Base-by-base conservation (phyloP, 2,329 filamentous ascomycete genomes). In the Aspergillaceae sp. region DNA sequence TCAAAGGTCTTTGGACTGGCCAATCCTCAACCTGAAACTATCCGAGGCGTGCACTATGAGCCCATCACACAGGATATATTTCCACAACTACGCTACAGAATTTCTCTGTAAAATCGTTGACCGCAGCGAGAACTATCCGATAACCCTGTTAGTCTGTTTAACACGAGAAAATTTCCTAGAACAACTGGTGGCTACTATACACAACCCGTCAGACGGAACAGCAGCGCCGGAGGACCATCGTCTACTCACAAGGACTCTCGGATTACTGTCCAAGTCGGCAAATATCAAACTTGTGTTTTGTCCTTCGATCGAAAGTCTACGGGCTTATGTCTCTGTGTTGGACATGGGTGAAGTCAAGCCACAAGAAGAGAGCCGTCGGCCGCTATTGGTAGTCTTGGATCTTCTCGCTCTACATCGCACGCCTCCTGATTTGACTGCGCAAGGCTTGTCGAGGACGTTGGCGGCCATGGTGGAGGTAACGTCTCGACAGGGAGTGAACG, bases 281-380 rank as follows among this genome's bases (percentile, higher is more conserved):
- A 80, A 83, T 56, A 76, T 94, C 51, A 79, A 78, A 45, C 65
- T 90, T 6, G 70, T 79, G 33, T 96, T 94, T 66, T 78, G 81
- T 45, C 81, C 87, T 0, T 87, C 84, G 2, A 76, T 92, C 45
- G 81, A 85, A 26, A 82, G 86, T 63, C 77, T 95, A 5, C 83
- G 87, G 45, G 87, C 87, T 33, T 87, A 84, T 57, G 74, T 96
- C 11, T 74, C 84, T 37, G 74, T 79, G 43, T 76, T 79, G 32
- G 40, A 11, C 28, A 36, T 40, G 8, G 42, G 34, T 29, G 35
- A 28, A 29, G 38, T 4, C 40, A 47, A 36, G 36, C 46, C 2
- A 27, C 43, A 27, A 44, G 40, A 47, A 33, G 44, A 47, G 35
- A 36, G 27, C 28, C 42, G 42, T 11, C 51, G 46, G n/a, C 55